Evolutionary conservation across 108 stramenopile genomes (phyloP).

Genomic region (Parietichytrium sp.): DNA sequence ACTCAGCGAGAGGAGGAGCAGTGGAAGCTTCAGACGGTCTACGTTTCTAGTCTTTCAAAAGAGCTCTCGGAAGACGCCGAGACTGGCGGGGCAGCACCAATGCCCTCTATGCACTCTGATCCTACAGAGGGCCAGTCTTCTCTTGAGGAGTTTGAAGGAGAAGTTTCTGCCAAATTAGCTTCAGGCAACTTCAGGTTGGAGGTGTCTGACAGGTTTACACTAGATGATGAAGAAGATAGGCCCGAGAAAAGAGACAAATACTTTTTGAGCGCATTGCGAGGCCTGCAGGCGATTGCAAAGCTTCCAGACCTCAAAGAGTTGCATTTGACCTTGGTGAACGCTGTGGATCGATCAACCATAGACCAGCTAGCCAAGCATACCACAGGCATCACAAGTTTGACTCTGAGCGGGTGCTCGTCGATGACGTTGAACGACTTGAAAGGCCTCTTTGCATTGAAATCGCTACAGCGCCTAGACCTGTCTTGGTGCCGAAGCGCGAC

Average conservation of each 20-base stretch:
- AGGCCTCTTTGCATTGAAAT: background rate
- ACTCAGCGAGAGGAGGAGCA: background rate
- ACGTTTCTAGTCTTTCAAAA: background rate
- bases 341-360: background rate
- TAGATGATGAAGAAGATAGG: background rate
- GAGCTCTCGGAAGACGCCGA: background rate
- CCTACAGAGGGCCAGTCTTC: background rate
- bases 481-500: too few relatives aligned
- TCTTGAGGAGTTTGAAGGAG: background rate
- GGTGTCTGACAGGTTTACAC: background rate
- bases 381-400: background rate
- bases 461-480: background rate
- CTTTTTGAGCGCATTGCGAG: background rate
- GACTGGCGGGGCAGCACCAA: background rate
- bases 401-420: background rate
- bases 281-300: too few relatives aligned
- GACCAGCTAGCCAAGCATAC: background rate
- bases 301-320: background rate
- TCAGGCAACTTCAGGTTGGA: background rate
- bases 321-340: background rate
- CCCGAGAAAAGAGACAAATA: background rate
- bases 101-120: background rate
- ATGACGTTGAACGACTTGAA: background rate
- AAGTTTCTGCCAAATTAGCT: background rate
- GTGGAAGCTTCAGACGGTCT: background rate